Conservation (phyloP, 768 basidiomycete species). For the Cystofilobasidium macerans region DNA sequence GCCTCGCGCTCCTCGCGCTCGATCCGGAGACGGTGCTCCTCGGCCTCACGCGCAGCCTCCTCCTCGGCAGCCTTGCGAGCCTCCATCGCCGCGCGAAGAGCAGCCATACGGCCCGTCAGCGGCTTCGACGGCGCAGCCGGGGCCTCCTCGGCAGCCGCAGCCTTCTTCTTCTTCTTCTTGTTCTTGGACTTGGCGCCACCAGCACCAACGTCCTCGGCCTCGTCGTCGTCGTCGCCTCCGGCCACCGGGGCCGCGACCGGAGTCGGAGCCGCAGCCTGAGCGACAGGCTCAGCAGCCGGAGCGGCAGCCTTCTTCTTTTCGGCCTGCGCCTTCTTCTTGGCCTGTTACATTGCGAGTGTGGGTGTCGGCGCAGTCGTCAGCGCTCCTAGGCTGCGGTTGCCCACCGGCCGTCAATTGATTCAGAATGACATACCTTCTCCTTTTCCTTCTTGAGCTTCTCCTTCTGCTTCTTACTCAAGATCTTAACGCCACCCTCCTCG, state of each 20-base stretch:
- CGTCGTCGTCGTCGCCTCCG: constrained; percentile 46
- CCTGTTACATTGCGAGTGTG: constrained; percentile 43
- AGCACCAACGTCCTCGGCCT: constrained; percentile 51
- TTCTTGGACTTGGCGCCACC: constrained; percentile 50
- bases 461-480: constrained; percentile 91
- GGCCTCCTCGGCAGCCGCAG: constrained; percentile 36
- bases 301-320: constrained; percentile 57
- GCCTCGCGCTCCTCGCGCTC: constrained; percentile 66
- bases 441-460: constrained; percentile 91
- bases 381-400: no score
- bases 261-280: constrained; percentile 29
- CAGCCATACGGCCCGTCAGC: constrained; percentile 55
- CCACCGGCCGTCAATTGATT: no score
- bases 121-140: constrained; percentile 45
- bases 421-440: constrained; percentile 72
- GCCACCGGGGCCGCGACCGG: constrained; percentile 27
- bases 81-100: constrained; percentile 81
- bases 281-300: constrained; percentile 21
- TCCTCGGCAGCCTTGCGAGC: constrained; percentile 81
- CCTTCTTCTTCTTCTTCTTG: constrained; percentile 64
- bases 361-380: background rate
- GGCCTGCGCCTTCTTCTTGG: constrained; percentile 88
- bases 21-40: constrained; percentile 57
- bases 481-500: constrained; percentile 47
- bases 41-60: constrained; percentile 57